These are phyloP conservation scores for Smallanthus sonchifolius DNA, from an alignment of 129 eudicot species.

Conservation along the genomic window DNA sequence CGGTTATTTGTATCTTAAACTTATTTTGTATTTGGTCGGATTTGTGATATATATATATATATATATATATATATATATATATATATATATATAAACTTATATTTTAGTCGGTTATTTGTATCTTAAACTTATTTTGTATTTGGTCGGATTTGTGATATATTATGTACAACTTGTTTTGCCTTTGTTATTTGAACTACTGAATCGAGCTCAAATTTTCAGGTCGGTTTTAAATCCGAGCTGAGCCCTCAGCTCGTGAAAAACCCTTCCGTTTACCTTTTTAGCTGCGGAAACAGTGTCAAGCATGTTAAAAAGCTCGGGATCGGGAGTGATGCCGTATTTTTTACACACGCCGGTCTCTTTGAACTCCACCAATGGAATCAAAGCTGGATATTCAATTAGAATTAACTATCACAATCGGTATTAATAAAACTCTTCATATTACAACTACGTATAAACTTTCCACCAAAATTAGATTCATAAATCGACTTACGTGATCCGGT, in stretches of 20 bases:
- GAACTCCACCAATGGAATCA: constrained; percentile 68
- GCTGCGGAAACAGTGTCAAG: constrained; percentile 47
- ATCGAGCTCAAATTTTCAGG: too few relatives aligned
- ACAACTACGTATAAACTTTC: neutral
- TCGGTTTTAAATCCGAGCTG: too few relatives aligned
- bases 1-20: too few relatives aligned
- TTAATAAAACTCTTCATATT: neutral
- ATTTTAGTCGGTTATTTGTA: too few relatives aligned
- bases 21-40: too few relatives aligned
- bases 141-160: too few relatives aligned
- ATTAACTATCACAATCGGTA: neutral
- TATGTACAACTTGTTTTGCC: too few relatives aligned
- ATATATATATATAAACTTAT: too few relatives aligned
- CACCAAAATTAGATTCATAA: neutral
- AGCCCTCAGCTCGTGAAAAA: too few relatives aligned
- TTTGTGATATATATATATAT: too few relatives aligned
- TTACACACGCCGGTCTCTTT: constrained; percentile 51
- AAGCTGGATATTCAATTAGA: constrained; percentile 34
- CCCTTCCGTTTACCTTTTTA: constrained; percentile 12
- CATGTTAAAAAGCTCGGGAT: constrained; percentile 59
- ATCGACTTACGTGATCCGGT: constrained; percentile 65
- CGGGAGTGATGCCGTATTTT: constrained; percentile 65
- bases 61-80: too few relatives aligned
- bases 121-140: neutral
- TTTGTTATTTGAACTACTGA: too few relatives aligned